Evolutionary conservation across 2,329 filamentous ascomycete species (phyloP).

Genomic region (Berkeleyomyces rouxiae): DNA sequence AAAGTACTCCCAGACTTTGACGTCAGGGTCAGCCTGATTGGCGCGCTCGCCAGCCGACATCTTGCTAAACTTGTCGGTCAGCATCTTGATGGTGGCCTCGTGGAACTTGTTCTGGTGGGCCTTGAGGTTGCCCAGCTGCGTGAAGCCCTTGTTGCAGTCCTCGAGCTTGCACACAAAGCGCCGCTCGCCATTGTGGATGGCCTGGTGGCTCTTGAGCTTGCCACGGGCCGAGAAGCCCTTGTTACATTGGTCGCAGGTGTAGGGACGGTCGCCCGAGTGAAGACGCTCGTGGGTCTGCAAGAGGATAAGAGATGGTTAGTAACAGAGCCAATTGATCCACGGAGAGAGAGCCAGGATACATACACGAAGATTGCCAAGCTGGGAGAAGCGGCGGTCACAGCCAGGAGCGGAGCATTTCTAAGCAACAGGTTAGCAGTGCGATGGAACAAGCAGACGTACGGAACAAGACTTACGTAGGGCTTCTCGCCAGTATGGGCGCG

Average conservation of each 20-base stretch:
- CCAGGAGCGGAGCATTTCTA: constrained; percentile 52
- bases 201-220: constrained; percentile 69
- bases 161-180: constrained; percentile 70
- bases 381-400: constrained; percentile 71
- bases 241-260: constrained; percentile 60
- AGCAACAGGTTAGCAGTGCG: constrained; percentile 16
- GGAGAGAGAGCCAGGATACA: constrained; percentile 15
- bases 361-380: constrained; percentile 80
- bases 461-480: constrained; percentile 54
- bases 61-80: constrained; percentile 55
- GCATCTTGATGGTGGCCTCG: constrained; percentile 47
- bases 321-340: neutral
- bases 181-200: constrained; percentile 62
- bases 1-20: constrained; percentile 72
- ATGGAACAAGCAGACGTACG: neutral
- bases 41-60: constrained; percentile 43
- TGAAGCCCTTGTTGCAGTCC: constrained; percentile 74
- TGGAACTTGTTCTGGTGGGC: constrained; percentile 94
- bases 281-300: constrained; percentile 64
- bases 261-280: constrained; percentile 78
- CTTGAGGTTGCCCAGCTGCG: constrained; percentile 85
- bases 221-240: constrained; percentile 75
- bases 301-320: neutral
- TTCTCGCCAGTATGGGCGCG: constrained; percentile 79
- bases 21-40: constrained; percentile 44